Percentiles rank a stretch among this genome's conserved stretches.
Conservation (phyloP, 345 rosid species). For the Rhodamnia argentea region DNA sequence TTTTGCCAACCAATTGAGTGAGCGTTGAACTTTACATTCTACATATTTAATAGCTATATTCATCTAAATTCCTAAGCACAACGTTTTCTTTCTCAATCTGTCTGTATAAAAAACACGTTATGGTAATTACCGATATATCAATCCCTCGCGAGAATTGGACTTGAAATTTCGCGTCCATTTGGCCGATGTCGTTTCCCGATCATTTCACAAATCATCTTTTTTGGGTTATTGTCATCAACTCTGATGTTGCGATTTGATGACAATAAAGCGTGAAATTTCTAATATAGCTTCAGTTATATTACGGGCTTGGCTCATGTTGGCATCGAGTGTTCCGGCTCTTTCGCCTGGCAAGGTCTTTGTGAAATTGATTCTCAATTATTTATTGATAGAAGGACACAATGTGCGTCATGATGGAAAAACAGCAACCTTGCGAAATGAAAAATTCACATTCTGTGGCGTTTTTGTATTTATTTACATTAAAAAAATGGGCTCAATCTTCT, state of each 20-base stretch:
- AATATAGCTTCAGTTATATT: background rate
- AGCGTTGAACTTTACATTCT: no score
- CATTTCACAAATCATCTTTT: background rate
- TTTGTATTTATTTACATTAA: background rate
- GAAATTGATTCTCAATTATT: background rate
- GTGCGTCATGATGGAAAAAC: accelerated
- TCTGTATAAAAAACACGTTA: background rate
- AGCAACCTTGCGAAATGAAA: background rate
- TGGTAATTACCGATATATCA: background rate
- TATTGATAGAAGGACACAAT: background rate
- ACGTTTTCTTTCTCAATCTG: background rate
- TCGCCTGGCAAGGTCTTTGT: background rate
- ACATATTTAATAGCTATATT: no score
- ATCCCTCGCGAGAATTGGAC: background rate
- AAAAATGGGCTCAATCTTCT: background rate
- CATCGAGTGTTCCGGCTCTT: background rate
- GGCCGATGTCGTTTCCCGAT: background rate
- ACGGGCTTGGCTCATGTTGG: background rate
- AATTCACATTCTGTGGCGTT: background rate
- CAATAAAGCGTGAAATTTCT: background rate
- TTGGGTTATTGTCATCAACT: background rate
- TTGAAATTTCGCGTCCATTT: background rate
- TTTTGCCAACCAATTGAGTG: no score
- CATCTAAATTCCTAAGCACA: background rate
- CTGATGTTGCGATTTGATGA: background rate